These are phyloP conservation scores for Erythrophleum ivorense DNA, from an alignment of 331 rosid species.

Conservation along the genomic window DNA sequence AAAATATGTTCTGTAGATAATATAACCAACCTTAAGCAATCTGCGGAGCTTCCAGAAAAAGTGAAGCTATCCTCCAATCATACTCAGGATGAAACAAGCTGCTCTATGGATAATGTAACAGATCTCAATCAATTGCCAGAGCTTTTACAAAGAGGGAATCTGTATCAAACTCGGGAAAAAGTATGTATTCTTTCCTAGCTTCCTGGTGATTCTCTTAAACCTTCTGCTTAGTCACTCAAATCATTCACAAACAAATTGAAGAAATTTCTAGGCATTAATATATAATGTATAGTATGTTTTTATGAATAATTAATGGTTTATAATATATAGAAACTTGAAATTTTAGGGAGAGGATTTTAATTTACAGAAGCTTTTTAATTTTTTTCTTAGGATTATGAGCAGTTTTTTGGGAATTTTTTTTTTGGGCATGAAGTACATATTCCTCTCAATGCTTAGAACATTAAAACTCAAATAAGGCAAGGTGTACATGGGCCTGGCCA, in stretches of 20 bases:
- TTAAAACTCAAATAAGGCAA: neutral
- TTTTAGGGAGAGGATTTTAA: slow-evolving; percentile 15
- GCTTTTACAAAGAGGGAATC: slow-evolving; percentile 40
- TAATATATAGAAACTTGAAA: neutral
- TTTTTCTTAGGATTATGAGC: neutral
- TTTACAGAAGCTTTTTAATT: slow-evolving; percentile 3
- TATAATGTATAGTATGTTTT: neutral
- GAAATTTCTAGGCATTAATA: neutral
- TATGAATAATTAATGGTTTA: neutral
- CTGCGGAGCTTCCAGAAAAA: slow-evolving; percentile 43
- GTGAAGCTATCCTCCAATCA: slow-evolving; percentile 30
- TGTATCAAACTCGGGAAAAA: slow-evolving; percentile 43
- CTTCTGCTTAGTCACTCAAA: slow-evolving; percentile 28
- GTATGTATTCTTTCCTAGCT: slow-evolving; percentile 43
- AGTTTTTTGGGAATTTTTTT: neutral
- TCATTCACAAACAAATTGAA: neutral
- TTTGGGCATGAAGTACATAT: neutral
- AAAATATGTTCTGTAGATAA: slow-evolving; percentile 41
- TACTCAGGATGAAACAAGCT: slow-evolving; percentile 38
- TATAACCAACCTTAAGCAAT: slow-evolving; percentile 47
- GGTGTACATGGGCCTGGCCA: too few species aligned
- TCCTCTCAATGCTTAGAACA: neutral
- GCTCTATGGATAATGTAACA: slow-evolving; percentile 38
- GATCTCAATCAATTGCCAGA: slow-evolving; percentile 54
- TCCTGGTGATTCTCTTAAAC: slow-evolving; percentile 35